phyloP scores from a whole-genome alignment of 345 rosid species.

The Noccaea bulbosa region DNA sequence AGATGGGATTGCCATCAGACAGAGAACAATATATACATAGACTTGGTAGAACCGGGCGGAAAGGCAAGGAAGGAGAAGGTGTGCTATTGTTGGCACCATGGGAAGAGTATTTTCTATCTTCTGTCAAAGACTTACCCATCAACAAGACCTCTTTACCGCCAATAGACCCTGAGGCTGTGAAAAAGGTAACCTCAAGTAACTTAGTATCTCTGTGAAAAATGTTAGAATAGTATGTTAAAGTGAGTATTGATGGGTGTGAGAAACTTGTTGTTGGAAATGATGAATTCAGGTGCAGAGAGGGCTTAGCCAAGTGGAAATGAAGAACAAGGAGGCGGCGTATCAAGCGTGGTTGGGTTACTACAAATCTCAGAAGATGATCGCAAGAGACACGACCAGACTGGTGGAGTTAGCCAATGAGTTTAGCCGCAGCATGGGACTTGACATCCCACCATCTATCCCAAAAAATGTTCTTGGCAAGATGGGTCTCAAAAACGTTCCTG shows the following conservation, averaged over 20 bases:
- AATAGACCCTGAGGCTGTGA: slow-evolving; percentile 76
- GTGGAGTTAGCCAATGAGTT: slow-evolving; percentile 95
- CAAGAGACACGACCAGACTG: slow-evolving; percentile 68
- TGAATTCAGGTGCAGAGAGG: slow-evolving; percentile 70
- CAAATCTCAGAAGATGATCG: slow-evolving; percentile 77
- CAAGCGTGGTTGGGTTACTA: slow-evolving; percentile 99
- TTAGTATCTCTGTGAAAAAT: not conserved
- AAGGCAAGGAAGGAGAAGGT: slow-evolving; percentile 97
- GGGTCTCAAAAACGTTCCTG: slow-evolving; percentile 92
- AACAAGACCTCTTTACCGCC: slow-evolving; percentile 62
- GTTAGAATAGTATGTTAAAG: slow-evolving; percentile 8
- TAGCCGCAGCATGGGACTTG: slow-evolving; percentile 95
- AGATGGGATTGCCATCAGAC: slow-evolving; percentile 94
- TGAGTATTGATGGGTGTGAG: slow-evolving; percentile 16
- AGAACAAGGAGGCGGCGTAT: slow-evolving; percentile 85
- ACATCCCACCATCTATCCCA: slow-evolving; percentile 79
- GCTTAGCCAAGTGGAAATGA: slow-evolving; percentile 79
- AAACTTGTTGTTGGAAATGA: slow-evolving; percentile 32
- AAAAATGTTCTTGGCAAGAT: slow-evolving; percentile 79
- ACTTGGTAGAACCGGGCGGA: slow-evolving; percentile 96
- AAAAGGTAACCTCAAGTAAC: slow-evolving; percentile 75
- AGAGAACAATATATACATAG: slow-evolving; percentile 95
- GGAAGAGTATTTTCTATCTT: slow-evolving; percentile 87
- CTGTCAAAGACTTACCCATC: slow-evolving; percentile 87
- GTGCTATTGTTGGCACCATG: slow-evolving; percentile 81